These are phyloP conservation scores for Butyriboletus loyo DNA, from an alignment of 768 basidiomycete species.

Conservation along the genomic window DNA sequence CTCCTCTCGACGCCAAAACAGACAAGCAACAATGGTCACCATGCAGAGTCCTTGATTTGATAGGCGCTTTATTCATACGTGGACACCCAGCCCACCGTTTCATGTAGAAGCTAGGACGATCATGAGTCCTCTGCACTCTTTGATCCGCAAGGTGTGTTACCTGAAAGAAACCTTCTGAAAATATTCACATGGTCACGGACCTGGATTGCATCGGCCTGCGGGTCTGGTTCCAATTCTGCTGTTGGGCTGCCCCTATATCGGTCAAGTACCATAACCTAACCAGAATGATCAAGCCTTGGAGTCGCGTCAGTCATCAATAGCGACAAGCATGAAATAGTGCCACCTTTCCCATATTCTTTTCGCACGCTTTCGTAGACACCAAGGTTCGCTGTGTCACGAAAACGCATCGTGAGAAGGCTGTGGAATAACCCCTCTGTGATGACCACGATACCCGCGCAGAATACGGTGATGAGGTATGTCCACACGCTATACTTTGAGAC, in stretches of 20 bases:
- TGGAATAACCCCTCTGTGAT: conserved; percentile 22
- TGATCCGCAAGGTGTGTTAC: background rate
- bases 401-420: conserved; percentile 8
- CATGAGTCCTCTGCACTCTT: background rate
- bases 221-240: background rate
- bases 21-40: background rate
- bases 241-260: background rate
- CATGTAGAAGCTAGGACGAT: background rate
- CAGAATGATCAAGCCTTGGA: conserved; percentile 10
- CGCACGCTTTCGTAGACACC: conserved; percentile 16
- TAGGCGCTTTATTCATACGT: background rate
- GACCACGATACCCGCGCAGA: conserved; percentile 11
- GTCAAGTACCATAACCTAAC: conserved; percentile 19
- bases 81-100: background rate
- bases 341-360: conserved; percentile 17
- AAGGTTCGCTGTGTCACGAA: conserved; percentile 10
- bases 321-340: too few relatives aligned
- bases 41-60: background rate
- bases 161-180: background rate
- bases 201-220: conserved; percentile 5
- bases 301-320: background rate
- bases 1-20: background rate
- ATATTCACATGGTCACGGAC: conserved; percentile 17
- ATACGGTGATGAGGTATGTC: conserved; percentile 20
- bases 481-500: conserved; percentile 10